Conservation (phyloP, 352 stramenopile genomes). For the Albugo candida region DNA sequence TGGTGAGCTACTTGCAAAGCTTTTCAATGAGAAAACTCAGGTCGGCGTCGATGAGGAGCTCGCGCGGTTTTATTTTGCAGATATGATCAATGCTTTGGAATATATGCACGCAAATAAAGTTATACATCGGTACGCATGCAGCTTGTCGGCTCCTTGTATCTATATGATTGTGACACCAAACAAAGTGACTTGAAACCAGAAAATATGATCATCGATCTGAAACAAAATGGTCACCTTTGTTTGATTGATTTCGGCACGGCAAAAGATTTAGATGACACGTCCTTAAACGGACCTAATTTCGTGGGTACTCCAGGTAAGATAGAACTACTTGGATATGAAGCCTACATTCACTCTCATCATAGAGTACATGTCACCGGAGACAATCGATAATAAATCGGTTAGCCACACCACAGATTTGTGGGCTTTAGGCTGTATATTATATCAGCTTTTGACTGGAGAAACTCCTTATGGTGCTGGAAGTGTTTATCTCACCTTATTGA, state of each 20-base stretch:
- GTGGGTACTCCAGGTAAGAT: constrained; percentile 40
- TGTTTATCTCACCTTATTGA: constrained; percentile 62
- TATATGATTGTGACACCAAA: background rate
- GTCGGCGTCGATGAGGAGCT: constrained; percentile 60
- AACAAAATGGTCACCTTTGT: constrained; percentile 31
- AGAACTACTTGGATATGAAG: background rate
- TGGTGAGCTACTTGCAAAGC: constrained; percentile 82
- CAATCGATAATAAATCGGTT: constrained; percentile 60
- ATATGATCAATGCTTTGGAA: constrained; percentile 82
- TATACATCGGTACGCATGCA: constrained; percentile 54
- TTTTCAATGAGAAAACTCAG: constrained; percentile 65
- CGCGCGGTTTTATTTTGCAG: constrained; percentile 70
- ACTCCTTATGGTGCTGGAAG: constrained; percentile 62
- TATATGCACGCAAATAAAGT: constrained; percentile 85
- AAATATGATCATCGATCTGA: constrained; percentile 82
- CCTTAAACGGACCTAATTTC: constrained; percentile 69
- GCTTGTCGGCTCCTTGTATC: background rate
- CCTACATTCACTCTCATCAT: background rate
- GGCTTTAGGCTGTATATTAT: constrained; percentile 59
- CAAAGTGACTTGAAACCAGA: constrained; percentile 81
- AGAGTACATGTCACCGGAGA: constrained; percentile 78
- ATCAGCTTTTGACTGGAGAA: constrained; percentile 57
- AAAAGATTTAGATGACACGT: constrained; percentile 35
- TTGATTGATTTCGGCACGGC: constrained; percentile 75
- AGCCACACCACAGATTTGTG: constrained; percentile 43